Evolutionary conservation across 2,329 filamentous ascomycete genomes (phyloP), one percentile per base, ranked within the genome.

Genomic region (Verticillium nubilum): DNA sequence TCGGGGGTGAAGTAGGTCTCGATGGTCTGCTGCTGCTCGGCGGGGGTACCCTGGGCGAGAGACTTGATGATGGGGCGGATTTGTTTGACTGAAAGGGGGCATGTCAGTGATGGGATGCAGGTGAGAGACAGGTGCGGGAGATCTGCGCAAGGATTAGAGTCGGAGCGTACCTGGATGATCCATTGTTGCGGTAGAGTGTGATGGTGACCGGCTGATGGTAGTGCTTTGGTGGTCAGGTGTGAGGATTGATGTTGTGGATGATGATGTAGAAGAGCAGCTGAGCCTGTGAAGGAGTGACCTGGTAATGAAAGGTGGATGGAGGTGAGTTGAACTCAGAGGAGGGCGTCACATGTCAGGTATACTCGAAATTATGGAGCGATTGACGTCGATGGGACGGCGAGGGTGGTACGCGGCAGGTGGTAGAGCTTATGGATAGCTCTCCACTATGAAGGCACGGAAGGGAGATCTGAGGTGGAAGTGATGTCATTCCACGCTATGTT

Each of bases 1-100:
- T 88, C 78, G 10, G 82, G 81, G 0, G 87, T 84, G 73, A 93
- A 96, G 75, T 90, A 93, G n/a, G 77, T 79, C 60, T 89, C 79
- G 26, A 96, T 77, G 0, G 88, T 79, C 3, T 80, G 76, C 59
- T 80, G 75, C 72, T 96, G 92, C 33, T 88, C 76, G 1, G 82
- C 78, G 0, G 88, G 87, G 0, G 82, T 80, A 53, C 88, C 86
- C 69, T 89, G 85, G 47, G 85, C 87, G 60, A 96, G 82, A 35
- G 82, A 77, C 60, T 81, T 81, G 71, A 96, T 90, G 58, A 96
- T 79, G 12, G 73, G 71, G 25, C 78, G 69, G 65, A 94, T 88
- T 62, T 96, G 87, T 58, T 72, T 74, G 57, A 78, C 80, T 78
- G 67, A 57, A 26, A 62, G 27, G 47, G 29, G 35, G 62, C 29